These are phyloP conservation scores for Hypoxylon crocopeplum DNA, from an alignment of 495 filamentous ascomycete species.

Conservation along the genomic window DNA sequence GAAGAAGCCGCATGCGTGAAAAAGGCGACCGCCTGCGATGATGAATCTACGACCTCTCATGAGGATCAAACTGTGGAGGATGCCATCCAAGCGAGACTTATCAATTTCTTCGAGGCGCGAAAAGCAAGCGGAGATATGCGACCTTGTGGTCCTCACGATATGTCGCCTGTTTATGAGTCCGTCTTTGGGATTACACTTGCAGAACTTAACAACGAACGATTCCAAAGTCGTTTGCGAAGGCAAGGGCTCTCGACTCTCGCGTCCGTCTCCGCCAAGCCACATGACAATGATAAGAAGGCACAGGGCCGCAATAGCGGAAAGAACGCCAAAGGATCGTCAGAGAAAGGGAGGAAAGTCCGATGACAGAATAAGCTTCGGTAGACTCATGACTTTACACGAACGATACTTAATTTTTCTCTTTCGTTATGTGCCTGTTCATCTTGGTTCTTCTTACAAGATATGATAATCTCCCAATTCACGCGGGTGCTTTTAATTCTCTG, in stretches of 20 bases:
- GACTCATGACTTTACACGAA: too few species aligned
- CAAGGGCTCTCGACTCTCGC: not conserved
- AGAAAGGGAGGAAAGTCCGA: too few species aligned
- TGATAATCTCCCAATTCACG: too few species aligned
- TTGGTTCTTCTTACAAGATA: too few species aligned
- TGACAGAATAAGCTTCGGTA: too few species aligned
- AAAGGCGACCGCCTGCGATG: constrained; percentile 13
- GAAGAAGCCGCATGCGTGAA: constrained; percentile 33
- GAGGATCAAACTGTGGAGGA: constrained; percentile 32
- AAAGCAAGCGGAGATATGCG: constrained; percentile 40
- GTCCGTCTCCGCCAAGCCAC: too few species aligned
- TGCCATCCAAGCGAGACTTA: constrained; percentile 28
- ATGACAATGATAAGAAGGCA: too few species aligned
- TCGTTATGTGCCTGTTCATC: too few species aligned
- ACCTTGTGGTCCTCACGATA: constrained; percentile 17
- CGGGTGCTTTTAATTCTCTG: too few species aligned
- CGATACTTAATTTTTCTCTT: too few species aligned
- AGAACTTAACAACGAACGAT: not conserved
- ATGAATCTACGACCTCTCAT: not conserved
- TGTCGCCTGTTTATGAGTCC: not conserved
- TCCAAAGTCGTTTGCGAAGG: not conserved
- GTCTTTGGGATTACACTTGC: not conserved
- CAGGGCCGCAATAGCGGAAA: too few species aligned
- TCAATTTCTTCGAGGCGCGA: constrained; percentile 41
- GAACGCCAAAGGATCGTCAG: too few species aligned